phyloP scores from a whole-genome alignment of 75 land plant genomes.

The Pinus albicaulis region DNA sequence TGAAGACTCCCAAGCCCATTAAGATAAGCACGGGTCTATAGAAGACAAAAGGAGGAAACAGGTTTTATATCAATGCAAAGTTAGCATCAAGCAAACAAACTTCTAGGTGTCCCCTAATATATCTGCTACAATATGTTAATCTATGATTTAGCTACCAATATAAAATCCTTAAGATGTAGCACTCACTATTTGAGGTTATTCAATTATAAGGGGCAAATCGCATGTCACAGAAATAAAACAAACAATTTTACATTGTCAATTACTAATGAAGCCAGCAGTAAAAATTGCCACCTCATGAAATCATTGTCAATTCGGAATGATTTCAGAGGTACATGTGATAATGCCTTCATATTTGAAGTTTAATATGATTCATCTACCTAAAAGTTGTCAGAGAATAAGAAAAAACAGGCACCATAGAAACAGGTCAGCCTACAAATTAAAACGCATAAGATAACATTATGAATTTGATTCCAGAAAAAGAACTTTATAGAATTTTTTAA shows the following conservation, averaged over 20 bases:
- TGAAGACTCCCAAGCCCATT: conserved; percentile 60
- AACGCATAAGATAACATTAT: background rate
- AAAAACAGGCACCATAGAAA: background rate
- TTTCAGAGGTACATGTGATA: background rate
- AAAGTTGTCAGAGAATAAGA: background rate
- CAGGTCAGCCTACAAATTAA: background rate
- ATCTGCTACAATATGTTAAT: background rate
- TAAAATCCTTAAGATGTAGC: background rate
- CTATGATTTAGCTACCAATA: background rate
- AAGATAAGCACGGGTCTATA: conserved; percentile 67
- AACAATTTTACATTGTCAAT: background rate
- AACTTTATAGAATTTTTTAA: background rate
- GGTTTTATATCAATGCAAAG: background rate
- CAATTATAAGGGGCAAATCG: background rate
- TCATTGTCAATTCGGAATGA: too few relatives aligned
- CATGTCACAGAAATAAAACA: background rate
- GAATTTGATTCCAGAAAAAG: background rate
- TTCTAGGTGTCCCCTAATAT: too few relatives aligned
- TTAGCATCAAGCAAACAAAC: too few relatives aligned
- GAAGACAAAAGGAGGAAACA: background rate
- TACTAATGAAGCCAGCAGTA: background rate
- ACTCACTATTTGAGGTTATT: background rate
- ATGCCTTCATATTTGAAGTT: background rate
- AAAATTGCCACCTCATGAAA: too few relatives aligned
- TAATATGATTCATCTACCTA: background rate